Evolutionary conservation across 768 basidiomycete genomes (phyloP).

Genomic region (Coprinopsis cinerea): DNA sequence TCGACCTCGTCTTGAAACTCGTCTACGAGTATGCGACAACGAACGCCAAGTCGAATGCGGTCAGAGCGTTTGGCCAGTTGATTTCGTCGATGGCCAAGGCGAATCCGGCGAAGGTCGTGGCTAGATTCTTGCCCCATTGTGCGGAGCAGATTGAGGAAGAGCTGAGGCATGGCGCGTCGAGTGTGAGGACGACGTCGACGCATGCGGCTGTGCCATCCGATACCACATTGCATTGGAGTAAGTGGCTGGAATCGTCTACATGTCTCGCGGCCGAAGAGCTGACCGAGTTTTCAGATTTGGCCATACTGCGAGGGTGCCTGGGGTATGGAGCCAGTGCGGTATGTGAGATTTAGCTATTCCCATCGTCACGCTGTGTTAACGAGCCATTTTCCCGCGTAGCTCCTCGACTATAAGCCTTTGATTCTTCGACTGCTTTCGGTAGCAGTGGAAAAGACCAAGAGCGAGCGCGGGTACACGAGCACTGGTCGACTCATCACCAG

Average conservation of each 20-base stretch:
- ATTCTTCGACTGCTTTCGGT: constrained; percentile 57
- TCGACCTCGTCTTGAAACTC: constrained; percentile 80
- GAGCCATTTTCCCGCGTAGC: constrained; percentile 29
- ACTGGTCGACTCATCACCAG: constrained; percentile 74
- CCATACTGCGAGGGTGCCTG: constrained; percentile 77
- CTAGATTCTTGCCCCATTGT: constrained; percentile 77
- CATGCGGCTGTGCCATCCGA: constrained; percentile 74
- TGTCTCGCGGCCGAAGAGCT: background rate
- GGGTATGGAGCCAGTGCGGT: constrained; percentile 67
- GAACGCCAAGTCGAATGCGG: constrained; percentile 87
- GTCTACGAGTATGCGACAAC: constrained; percentile 85
- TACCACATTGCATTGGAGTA: constrained; percentile 92
- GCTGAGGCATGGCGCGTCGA: constrained; percentile 85
- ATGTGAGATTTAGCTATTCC: constrained; percentile 19
- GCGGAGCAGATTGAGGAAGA: constrained; percentile 74
- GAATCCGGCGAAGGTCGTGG: constrained; percentile 67
- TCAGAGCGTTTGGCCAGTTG: constrained; percentile 83
- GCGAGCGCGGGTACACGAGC: constrained; percentile 82
- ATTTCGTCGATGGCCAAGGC: constrained; percentile 80
- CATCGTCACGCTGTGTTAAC: background rate
- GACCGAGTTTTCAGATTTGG: constrained; percentile 49
- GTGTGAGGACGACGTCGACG: constrained; percentile 71
- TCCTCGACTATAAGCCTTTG: constrained; percentile 62
- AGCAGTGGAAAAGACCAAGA: constrained; percentile 75
- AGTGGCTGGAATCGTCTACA: constrained; percentile 18